phyloP scores from a whole-genome alignment of 192 early-diverging fungal genomes.

The Chytriomyces hyalinus region DNA sequence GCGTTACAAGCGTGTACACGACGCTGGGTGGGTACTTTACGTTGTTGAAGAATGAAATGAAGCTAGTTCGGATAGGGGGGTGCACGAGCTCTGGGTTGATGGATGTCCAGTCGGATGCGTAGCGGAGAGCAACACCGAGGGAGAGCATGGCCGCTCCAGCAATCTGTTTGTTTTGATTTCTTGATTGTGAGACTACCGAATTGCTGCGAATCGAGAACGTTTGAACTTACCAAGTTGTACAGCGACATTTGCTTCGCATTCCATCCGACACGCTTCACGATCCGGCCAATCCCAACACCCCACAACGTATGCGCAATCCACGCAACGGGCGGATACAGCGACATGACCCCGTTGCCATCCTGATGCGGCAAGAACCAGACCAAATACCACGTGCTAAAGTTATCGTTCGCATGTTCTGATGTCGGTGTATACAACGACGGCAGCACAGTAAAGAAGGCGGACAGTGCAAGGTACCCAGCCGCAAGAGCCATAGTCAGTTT shows the following conservation, averaged over 20 bases:
- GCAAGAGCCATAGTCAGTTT: neutral
- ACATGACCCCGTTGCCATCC: constrained; percentile 10
- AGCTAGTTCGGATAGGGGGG: constrained; percentile 29
- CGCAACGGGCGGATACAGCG: constrained; percentile 45
- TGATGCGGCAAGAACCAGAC: constrained; percentile 37
- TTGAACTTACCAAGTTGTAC: constrained; percentile 34
- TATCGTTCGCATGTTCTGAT: constrained; percentile 14
- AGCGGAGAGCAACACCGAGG: constrained; percentile 42
- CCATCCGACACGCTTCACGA: constrained; percentile 21
- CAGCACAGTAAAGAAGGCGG: constrained; percentile 30
- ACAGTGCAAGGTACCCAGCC: constrained; percentile 11
- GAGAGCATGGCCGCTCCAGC: constrained; percentile 32
- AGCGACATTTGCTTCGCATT: constrained; percentile 3
- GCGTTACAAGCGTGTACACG: constrained; percentile 39
- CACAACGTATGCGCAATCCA: constrained; percentile 45
- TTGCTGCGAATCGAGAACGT: no score
- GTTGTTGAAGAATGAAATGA: constrained; percentile 51
- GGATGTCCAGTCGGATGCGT: constrained; percentile 40
- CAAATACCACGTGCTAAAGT: constrained; percentile 32
- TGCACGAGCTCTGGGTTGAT: constrained; percentile 45
- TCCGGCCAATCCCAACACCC: constrained; percentile 41
- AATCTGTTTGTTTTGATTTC: constrained; percentile 10
- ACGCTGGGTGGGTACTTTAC: constrained; percentile 51
- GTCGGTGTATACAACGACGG: constrained; percentile 27
- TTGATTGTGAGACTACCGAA: neutral